Percentiles rank a stretch among this genome's conserved stretches.
These are phyloP conservation scores for Lodderomyces margitis DNA, from an alignment of 1,139 yeast species.

Conservation along the genomic window DNA sequence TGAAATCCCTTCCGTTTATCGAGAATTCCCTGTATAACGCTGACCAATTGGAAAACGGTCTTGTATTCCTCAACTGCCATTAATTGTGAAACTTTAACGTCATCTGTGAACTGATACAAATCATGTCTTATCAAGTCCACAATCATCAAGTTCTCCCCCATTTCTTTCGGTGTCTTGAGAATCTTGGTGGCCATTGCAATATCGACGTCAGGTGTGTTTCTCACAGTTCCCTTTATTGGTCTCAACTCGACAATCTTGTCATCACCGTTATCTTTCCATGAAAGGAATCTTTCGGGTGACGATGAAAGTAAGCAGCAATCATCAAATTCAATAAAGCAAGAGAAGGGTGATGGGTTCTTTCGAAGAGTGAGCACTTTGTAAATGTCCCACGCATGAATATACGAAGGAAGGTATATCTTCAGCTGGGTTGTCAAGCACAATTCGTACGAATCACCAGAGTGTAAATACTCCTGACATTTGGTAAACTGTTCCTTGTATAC, in stretches of 20 bases:
- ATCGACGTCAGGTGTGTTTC: constrained; percentile 53
- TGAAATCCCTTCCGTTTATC: constrained; percentile 34
- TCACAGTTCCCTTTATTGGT: constrained; percentile 96
- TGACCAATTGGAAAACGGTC: constrained; percentile 87
- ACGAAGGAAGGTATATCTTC: constrained; percentile 47
- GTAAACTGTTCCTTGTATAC: constrained; percentile 57
- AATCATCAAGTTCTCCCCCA: constrained; percentile 96
- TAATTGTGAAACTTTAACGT: constrained; percentile 70
- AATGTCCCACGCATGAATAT: constrained; percentile 67
- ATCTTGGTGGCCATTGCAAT: constrained; percentile 59
- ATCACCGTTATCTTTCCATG: constrained; percentile 55
- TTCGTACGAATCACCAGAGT: constrained; percentile 90
- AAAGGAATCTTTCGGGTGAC: constrained; percentile 90
- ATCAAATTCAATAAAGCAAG: constrained; percentile 75
- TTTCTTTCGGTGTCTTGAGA: constrained; percentile 83
- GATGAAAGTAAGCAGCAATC: constrained; percentile 75
- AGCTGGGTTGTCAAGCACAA: constrained; percentile 86
- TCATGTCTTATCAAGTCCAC: constrained; percentile 95
- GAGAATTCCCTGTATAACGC: constrained; percentile 75
- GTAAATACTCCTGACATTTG: constrained; percentile 66
- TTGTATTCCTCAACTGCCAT: constrained; percentile 93
- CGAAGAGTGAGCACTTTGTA: constrained; percentile 64
- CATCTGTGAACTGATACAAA: constrained; percentile 63
- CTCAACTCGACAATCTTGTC: constrained; percentile 64
- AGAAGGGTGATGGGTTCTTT: constrained; percentile 90